These are phyloP conservation scores for Camellia lanceoleosa DNA, from an alignment of 148 eudicot genomes.

Conservation along the genomic window DNA sequence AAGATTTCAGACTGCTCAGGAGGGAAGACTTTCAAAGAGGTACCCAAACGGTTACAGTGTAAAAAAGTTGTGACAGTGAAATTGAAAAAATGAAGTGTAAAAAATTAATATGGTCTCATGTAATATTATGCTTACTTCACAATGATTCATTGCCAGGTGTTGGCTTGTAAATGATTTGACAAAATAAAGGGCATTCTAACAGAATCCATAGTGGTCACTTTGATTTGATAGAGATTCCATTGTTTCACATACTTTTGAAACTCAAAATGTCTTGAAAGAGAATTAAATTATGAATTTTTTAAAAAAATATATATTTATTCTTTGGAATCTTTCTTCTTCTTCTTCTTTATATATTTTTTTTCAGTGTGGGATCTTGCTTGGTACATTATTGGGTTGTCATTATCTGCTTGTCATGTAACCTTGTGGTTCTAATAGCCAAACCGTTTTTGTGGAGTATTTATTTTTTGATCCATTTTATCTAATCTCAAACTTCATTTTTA, in stretches of 20 bases:
- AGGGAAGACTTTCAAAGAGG: slow-evolving; percentile 26
- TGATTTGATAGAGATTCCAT: slow-evolving; percentile 12
- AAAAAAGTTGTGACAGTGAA: slow-evolving; percentile 20
- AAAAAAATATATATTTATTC: neutral
- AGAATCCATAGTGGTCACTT: slow-evolving; percentile 4
- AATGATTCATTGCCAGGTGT: slow-evolving; percentile 10
- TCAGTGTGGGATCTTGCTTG: too few species aligned
- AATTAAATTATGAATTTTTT: slow-evolving; percentile 11
- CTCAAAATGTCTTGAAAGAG: neutral
- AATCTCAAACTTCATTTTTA: too few species aligned
- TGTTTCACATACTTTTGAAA: slow-evolving; percentile 6
- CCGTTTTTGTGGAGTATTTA: too few species aligned
- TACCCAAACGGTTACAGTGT: slow-evolving; percentile 16
- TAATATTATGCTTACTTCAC: slow-evolving; percentile 2
- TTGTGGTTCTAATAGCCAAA: too few species aligned
- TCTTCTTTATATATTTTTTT: neutral
- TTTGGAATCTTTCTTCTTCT: neutral
- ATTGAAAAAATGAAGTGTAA: neutral
- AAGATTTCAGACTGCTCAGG: slow-evolving; percentile 16
- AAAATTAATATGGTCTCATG: slow-evolving; percentile 10
- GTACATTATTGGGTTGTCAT: too few species aligned
- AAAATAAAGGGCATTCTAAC: slow-evolving; percentile 16
- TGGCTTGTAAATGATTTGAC: slow-evolving; percentile 19
- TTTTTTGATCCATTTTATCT: too few species aligned
- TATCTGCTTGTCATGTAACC: too few species aligned